Evolutionary conservation across 2,329 filamentous ascomycete genomes (phyloP), one percentile per base, ranked within the genome.

Genomic region (Colletotrichum melonis): DNA sequence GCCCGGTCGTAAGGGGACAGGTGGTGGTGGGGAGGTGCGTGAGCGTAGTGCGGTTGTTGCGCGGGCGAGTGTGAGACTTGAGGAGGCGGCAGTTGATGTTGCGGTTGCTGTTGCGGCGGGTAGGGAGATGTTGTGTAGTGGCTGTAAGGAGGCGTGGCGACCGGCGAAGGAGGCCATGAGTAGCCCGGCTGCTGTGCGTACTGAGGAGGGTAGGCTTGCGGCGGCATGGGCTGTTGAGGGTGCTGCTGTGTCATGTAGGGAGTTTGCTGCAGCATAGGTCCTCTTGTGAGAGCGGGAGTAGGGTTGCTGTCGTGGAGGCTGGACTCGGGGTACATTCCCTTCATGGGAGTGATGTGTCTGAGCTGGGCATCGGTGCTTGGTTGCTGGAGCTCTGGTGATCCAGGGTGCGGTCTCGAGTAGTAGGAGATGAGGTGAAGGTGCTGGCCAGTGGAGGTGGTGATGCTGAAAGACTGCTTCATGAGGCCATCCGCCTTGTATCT

Each of bases 391-490:
- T 93, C 93, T 72, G 91, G 89, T 32, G 92, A 89, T 42, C 91
- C 90, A 4, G 93, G 91, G 72, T 94, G 91, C 32, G 94, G 94
- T 69, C 95, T 90, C 4, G 95, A 93, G 83, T 95, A 98, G 85
- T 99, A 99, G 78, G 96, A 98, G 84, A 99, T 99, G 64, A 99
- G 89, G 84, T 99, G 97, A 2, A 99, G 91, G 81, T 98, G 97
- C 79, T 98, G 95, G 76, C 95, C 79, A 49, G 89, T 92, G 1
- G 94, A 95, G 1, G 97, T 98, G 26, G 95, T 98, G 84, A 99
- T 98, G 85, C 96, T 98, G 88, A 98, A 99, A 0, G 97, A 98
- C 84, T 99, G 97, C 89, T 99, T 99, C 95, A 98, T 98, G 4
- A 99, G 89, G 0, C 97, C 97, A 79, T 99, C 97, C 11, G 93